Conservation (phyloP, 306 rosid species). For the Sindora glabra region DNA sequence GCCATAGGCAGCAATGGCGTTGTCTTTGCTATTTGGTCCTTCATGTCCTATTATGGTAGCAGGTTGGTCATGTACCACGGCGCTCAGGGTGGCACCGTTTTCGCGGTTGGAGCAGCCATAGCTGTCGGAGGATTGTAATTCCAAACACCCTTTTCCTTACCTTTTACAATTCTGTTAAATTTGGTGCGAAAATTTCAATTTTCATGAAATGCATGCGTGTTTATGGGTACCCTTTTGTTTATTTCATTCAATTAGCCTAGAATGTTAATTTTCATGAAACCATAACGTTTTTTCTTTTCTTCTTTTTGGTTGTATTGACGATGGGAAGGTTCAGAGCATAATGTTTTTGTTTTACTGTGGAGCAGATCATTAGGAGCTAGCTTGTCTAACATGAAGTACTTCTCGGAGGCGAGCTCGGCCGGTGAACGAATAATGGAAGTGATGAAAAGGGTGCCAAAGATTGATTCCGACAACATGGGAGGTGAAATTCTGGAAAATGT, state of each 20-base stretch:
- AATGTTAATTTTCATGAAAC: no score
- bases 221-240: no score
- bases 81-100: slow-evolving; percentile 78
- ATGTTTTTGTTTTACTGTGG: not conserved
- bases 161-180: no score
- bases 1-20: slow-evolving; percentile 88
- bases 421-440: slow-evolving; percentile 75
- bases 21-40: slow-evolving; percentile 83
- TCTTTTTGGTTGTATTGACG: no score
- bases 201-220: no score
- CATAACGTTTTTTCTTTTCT: no score
- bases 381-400: slow-evolving; percentile 70
- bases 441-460: slow-evolving; percentile 68
- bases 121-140: slow-evolving; percentile 85
- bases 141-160: no score
- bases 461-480: slow-evolving; percentile 65
- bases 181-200: no score
- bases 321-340: no score
- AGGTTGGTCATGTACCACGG: slow-evolving; percentile 88
- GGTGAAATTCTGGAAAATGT: slow-evolving; percentile 48
- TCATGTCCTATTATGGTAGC: slow-evolving; percentile 76
- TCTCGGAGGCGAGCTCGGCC: slow-evolving; percentile 65
- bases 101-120: slow-evolving; percentile 69
- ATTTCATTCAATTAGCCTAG: no score
- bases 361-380: slow-evolving; percentile 71